These are phyloP conservation scores for Beauveria varroae DNA, from an alignment of 2,329 filamentous ascomycete species.

Conservation along the genomic window DNA sequence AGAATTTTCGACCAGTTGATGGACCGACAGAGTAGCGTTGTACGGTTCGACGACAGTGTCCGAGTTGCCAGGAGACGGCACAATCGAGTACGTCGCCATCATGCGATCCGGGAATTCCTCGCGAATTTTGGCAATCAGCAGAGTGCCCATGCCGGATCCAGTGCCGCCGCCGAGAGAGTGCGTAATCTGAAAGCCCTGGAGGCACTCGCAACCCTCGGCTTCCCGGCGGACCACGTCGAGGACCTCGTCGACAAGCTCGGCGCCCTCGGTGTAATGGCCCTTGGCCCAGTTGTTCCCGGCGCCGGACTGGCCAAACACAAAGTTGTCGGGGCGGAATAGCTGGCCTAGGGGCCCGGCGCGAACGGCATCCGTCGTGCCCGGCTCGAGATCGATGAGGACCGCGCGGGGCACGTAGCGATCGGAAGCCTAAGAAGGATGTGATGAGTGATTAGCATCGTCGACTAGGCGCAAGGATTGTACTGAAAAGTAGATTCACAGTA, in stretches of 20 bases:
- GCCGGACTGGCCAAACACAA: slow-evolving; percentile 98
- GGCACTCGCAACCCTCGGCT: slow-evolving; percentile 97
- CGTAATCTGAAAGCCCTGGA: slow-evolving; percentile 99
- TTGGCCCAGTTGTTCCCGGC: slow-evolving; percentile 99
- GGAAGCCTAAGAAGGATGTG: slow-evolving; percentile 57
- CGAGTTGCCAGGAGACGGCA: slow-evolving; percentile 97
- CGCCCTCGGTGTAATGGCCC: slow-evolving; percentile 99
- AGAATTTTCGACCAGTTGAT: slow-evolving; percentile 99
- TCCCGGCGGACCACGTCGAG: slow-evolving; percentile 97
- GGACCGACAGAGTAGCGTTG: slow-evolving; percentile 97
- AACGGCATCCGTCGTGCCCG: slow-evolving; percentile 99
- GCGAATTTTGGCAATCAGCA: slow-evolving; percentile 99
- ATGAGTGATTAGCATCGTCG: background rate
- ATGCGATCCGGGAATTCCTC: slow-evolving; percentile 99
- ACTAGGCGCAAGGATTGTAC: background rate
- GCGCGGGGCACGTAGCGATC: slow-evolving; percentile 98
- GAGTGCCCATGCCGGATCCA: slow-evolving; percentile 99
- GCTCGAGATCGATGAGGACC: slow-evolving; percentile 98
- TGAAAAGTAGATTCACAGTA: slow-evolving; percentile 18
- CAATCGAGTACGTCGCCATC: slow-evolving; percentile 99
- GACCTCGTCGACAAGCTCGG: slow-evolving; percentile 95
- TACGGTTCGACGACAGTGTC: slow-evolving; percentile 99
- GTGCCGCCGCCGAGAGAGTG: slow-evolving; percentile 99
- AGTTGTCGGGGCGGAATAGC: slow-evolving; percentile 99
- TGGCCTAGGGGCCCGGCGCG: slow-evolving; percentile 96